These are phyloP conservation scores for Leccinum cinnamomeum DNA, from an alignment of 1,284 basidiomycete species.

Conservation along the genomic window DNA sequence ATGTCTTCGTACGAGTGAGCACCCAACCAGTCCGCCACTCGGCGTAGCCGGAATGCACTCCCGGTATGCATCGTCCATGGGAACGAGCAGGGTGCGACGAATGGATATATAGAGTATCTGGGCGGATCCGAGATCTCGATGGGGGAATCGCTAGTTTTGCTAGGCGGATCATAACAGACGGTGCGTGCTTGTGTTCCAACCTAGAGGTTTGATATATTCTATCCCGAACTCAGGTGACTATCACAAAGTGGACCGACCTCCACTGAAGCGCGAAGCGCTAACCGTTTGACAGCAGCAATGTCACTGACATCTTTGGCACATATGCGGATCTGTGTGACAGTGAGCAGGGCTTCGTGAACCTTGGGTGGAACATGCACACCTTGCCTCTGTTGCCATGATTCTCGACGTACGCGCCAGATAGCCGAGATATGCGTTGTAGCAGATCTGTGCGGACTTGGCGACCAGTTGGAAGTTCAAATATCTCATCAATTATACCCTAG, in stretches of 20 bases:
- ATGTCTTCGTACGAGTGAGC: constrained; percentile 36
- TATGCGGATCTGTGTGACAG: constrained; percentile 50
- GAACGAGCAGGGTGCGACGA: constrained; percentile 48
- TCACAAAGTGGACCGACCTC: constrained; percentile 42
- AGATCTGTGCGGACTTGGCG: constrained; percentile 44
- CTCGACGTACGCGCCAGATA: constrained; percentile 61
- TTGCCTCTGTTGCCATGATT: constrained; percentile 44
- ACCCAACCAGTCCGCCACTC: constrained; percentile 59
- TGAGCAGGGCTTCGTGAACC: constrained; percentile 1
- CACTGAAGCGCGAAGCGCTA: constrained; percentile 50
- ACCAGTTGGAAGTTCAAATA: constrained; percentile 47
- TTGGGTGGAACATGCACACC: constrained; percentile 36
- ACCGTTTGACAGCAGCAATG: constrained; percentile 48
- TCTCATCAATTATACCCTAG: constrained; percentile 53
- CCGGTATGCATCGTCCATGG: constrained; percentile 48
- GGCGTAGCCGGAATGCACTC: constrained; percentile 56
- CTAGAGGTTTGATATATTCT: constrained; percentile 14
- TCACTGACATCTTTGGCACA: constrained; percentile 45
- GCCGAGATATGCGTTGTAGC: constrained; percentile 63
- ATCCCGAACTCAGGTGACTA: background rate
- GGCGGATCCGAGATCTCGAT: constrained; percentile 33
- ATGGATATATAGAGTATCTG: constrained; percentile 64
- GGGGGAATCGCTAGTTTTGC: constrained; percentile 24
- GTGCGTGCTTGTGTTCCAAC: constrained; percentile 17
- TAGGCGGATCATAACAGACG: constrained; percentile 41